Percentiles rank a stretch among this genome's conserved stretches.
These are phyloP conservation scores for Sporothrix protearum DNA, from an alignment of 2,329 filamentous ascomycete species.

Conservation along the genomic window DNA sequence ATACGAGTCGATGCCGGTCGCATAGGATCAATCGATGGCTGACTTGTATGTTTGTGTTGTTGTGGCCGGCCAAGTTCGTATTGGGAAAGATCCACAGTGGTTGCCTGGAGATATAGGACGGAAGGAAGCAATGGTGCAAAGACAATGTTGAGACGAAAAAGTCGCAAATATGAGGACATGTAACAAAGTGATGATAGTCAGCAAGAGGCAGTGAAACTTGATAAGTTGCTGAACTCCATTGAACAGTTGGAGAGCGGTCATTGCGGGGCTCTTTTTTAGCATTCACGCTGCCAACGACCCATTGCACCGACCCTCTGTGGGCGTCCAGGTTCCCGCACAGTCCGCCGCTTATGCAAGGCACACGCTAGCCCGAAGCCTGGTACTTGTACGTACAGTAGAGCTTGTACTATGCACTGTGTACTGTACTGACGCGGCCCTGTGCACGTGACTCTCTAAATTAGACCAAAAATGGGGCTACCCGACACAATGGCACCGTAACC, in stretches of 20 bases:
- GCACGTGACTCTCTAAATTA: neutral
- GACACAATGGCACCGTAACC: neutral
- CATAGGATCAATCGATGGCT: neutral
- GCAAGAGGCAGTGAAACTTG: neutral
- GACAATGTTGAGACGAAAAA: neutral
- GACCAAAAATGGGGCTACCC: conserved; percentile 3
- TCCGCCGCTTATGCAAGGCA: conserved; percentile 21
- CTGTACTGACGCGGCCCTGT: neutral
- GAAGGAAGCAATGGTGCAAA: neutral
- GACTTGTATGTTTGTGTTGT: neutral
- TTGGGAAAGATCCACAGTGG: neutral
- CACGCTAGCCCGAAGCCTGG: neutral
- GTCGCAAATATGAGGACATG: neutral
- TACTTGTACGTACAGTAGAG: neutral
- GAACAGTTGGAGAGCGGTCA: neutral
- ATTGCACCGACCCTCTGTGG: neutral
- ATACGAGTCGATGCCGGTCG: neutral
- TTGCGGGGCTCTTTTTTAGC: conserved; percentile 7
- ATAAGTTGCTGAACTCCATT: no score
- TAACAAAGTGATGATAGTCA: neutral
- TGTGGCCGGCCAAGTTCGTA: neutral
- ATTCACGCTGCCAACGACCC: neutral
- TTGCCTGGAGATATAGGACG: neutral
- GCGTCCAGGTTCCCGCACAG: neutral
- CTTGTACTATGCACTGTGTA: no score